Conservation (phyloP, 352 stramenopile species). For the Phytophthora idaei region DNA sequence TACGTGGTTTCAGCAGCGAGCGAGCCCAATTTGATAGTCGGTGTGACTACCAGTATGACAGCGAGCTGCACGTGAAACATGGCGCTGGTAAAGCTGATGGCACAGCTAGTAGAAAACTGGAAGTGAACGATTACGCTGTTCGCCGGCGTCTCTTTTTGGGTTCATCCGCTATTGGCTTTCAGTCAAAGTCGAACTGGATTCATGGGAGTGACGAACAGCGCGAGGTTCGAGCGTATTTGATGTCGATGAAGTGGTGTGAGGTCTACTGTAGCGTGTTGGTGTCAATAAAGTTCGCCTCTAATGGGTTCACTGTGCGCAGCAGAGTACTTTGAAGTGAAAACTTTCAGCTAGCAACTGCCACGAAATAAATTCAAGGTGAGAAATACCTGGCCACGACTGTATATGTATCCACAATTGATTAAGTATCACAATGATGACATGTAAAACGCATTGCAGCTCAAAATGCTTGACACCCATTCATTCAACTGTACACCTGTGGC, state of each 20-base stretch:
- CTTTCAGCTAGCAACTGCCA: not conserved
- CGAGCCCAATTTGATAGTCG: not conserved
- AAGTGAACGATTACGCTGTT: not conserved
- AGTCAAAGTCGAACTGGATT: not conserved
- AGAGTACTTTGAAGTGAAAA: not conserved
- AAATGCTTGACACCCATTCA: too few species aligned
- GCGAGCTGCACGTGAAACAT: not conserved
- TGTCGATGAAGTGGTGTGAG: not conserved
- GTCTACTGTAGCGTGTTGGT: not conserved
- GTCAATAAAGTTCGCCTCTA: not conserved
- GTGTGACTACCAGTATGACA: not conserved
- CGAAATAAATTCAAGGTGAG: not conserved
- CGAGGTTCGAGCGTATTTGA: not conserved
- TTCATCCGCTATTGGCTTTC: not conserved
- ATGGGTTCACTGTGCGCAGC: too few species aligned
- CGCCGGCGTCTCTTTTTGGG: not conserved
- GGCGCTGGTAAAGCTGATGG: not conserved
- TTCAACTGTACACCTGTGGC: not conserved
- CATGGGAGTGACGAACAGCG: not conserved
- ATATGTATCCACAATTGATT: not conserved
- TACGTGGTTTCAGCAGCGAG: not conserved
- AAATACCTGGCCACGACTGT: not conserved
- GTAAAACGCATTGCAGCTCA: too few species aligned
- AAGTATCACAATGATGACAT: too few species aligned
- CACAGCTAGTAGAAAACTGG: not conserved